Conservation (phyloP, 495 filamentous ascomycete species). For the Aspergillus cavernicola region DNA sequence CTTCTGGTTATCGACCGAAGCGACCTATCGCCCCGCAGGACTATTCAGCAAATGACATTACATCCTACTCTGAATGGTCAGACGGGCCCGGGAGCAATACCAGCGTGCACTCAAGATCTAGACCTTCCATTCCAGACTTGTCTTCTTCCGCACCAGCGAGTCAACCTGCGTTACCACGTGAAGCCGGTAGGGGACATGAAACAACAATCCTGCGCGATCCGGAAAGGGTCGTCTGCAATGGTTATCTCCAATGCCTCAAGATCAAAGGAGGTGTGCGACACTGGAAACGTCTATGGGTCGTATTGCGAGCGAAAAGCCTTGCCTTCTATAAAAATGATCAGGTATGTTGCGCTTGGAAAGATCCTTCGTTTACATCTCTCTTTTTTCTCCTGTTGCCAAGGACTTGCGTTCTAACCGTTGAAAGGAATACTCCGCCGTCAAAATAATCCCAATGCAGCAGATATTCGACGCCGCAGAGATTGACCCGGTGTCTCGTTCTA, state of each 20-base stretch:
- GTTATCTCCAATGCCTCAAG: conserved; percentile 81
- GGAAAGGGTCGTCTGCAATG: conserved; percentile 84
- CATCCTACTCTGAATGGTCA: conserved; percentile 87
- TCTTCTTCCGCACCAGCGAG: conserved; percentile 28
- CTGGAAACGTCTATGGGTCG: conserved; percentile 94
- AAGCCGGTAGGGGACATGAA: conserved; percentile 53
- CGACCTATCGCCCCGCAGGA: conserved; percentile 57
- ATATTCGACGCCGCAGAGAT: conserved; percentile 93
- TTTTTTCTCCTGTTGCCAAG: background rate
- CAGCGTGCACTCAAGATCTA: conserved; percentile 25
- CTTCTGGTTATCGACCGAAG: conserved; percentile 23
- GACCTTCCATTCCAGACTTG: conserved; percentile 31
- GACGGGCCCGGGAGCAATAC: conserved; percentile 50
- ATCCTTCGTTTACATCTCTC: background rate
- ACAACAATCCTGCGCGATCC: conserved; percentile 56
- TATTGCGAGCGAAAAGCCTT: conserved; percentile 80
- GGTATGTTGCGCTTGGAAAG: too few relatives aligned
- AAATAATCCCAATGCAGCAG: conserved; percentile 72
- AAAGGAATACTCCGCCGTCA: conserved; percentile 77
- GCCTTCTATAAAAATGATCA: conserved; percentile 91
- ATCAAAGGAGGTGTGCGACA: conserved; percentile 83
- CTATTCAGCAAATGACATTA: conserved; percentile 84
- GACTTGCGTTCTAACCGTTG: background rate
- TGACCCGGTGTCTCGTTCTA: conserved; percentile 79
- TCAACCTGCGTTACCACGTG: conserved; percentile 38